A percentile compares a stretch with the other conserved stretches of the same genome.
Evolutionary conservation across 352 stramenopile genomes (phyloP).

Genomic region (Phytophthora cactorum): DNA sequence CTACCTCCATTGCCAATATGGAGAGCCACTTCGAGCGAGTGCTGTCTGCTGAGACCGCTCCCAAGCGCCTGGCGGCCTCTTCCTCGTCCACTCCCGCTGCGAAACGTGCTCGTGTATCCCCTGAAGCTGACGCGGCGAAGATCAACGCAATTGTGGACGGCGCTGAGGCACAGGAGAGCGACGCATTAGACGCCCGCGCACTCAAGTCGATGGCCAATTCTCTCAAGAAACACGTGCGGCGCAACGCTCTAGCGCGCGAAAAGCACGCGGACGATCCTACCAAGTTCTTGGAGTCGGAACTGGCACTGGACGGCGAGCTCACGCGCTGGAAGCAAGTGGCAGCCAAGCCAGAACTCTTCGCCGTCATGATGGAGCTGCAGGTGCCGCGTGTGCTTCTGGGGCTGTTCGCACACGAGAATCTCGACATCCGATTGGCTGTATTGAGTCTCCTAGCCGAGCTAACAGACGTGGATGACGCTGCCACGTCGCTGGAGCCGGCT

Average conservation of each 20-base stretch:
- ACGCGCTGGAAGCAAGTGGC: conserved; percentile 63
- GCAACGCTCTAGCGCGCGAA: conserved; percentile 81
- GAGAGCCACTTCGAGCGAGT: conserved; percentile 73
- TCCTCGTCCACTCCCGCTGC: not conserved
- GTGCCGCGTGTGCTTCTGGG: conserved; percentile 73
- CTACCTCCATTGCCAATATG: conserved; percentile 29
- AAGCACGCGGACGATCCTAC: conserved; percentile 79
- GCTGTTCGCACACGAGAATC: conserved; percentile 84
- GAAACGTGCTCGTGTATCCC: conserved; percentile 33
- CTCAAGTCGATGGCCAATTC: conserved; percentile 75
- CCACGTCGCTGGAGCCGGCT: conserved; percentile 46
- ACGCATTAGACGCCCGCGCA: conserved; percentile 66
- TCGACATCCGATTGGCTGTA: conserved; percentile 71
- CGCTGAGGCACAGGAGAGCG: conserved; percentile 52
- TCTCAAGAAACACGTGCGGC: conserved; percentile 74
- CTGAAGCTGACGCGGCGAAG: conserved; percentile 27
- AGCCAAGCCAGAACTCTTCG: conserved; percentile 63
- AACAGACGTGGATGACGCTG: conserved; percentile 72
- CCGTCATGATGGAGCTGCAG: conserved; percentile 63
- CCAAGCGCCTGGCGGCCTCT: conserved; percentile 33
- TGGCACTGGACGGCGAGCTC: conserved; percentile 67
- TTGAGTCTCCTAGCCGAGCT: conserved; percentile 70
- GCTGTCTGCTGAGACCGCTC: conserved; percentile 35
- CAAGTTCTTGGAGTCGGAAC: conserved; percentile 88
- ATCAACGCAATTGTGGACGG: conserved; percentile 54